Percentiles rank a stretch among this genome's conserved stretches.
phyloP scores from a whole-genome alignment of 1,139 yeast species.

The Blastobotrys serpentis region DNA sequence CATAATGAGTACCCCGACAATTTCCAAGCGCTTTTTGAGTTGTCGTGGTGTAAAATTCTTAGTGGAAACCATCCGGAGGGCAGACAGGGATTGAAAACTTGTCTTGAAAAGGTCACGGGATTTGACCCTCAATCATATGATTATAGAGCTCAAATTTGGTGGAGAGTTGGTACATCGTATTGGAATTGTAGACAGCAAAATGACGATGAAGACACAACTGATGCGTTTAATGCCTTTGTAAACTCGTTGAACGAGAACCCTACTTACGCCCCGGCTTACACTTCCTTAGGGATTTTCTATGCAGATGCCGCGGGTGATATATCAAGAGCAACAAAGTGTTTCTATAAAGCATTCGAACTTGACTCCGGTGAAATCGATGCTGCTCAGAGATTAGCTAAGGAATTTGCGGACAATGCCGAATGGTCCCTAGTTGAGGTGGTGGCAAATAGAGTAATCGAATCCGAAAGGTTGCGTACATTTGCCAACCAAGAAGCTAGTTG shows the following conservation, averaged over 20 bases:
- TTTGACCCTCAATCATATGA: constrained; percentile 54
- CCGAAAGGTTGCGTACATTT: constrained; percentile 52
- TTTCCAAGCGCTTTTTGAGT: constrained; percentile 62
- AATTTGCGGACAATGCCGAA: constrained; percentile 63
- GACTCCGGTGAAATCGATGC: constrained; percentile 75
- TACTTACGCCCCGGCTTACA: constrained; percentile 71
- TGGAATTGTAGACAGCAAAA: constrained; percentile 37
- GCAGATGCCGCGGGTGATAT: constrained; percentile 55
- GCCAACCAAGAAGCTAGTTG: constrained; percentile 47
- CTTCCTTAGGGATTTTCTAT: constrained; percentile 75
- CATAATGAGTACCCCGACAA: constrained; percentile 52
- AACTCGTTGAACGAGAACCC: constrained; percentile 63
- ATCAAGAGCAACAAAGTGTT: constrained; percentile 78
- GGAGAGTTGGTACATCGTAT: constrained; percentile 71
- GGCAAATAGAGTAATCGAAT: constrained; percentile 55
- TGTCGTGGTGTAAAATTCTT: constrained; percentile 75
- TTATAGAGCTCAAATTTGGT: constrained; percentile 57
- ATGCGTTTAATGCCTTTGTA: constrained; percentile 57
- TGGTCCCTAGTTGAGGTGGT: constrained; percentile 86
- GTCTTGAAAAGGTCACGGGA: constrained; percentile 49
- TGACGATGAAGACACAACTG: constrained; percentile 26
- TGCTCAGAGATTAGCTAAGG: constrained; percentile 67
- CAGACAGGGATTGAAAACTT: constrained; percentile 47
- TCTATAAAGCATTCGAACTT: constrained; percentile 83
- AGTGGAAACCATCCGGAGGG: constrained; percentile 56